Percentiles rank a stretch among this genome's conserved stretches.
Conservation (phyloP, 2,329 filamentous ascomycete species). For the Trichoderma asperellum region DNA sequence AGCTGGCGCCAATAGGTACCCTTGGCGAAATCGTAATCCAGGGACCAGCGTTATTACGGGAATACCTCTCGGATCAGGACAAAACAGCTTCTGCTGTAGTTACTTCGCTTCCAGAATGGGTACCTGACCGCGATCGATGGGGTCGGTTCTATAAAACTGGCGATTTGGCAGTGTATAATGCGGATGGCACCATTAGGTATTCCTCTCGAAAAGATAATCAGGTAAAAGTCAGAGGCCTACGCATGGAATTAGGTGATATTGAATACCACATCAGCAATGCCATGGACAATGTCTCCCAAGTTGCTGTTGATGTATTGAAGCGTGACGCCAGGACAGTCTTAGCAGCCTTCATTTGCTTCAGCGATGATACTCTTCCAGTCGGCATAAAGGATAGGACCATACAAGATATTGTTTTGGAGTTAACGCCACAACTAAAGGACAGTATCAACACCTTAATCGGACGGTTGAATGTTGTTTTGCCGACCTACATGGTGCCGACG, state of each 20-base stretch:
- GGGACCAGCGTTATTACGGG: constrained; percentile 3
- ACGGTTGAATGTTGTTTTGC: neutral
- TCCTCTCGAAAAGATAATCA: constrained; percentile 18
- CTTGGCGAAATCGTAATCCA: constrained; percentile 22
- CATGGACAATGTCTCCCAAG: neutral
- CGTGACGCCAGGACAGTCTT: neutral
- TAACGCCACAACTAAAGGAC: neutral
- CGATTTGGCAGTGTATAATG: constrained; percentile 21
- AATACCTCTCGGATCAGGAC: neutral
- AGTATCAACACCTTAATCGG: neutral
- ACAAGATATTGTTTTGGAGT: neutral
- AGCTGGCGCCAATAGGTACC: neutral
- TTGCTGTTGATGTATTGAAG: constrained; percentile 19
- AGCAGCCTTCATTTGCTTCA: constrained; percentile 14
- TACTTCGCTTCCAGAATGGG: neutral
- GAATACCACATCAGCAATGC: constrained; percentile 12
- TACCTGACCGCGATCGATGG: constrained; percentile 1
- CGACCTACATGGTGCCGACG: constrained; percentile 20
- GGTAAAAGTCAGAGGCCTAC: constrained; percentile 22
- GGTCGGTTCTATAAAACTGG: constrained; percentile 13
- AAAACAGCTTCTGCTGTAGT: constrained; percentile 7
- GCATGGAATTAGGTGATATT: constrained; percentile 26
- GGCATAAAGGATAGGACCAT: neutral
- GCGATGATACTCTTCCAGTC: neutral
- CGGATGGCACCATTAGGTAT: constrained; percentile 19